Conservation (phyloP, 805 yeast genomes). For the Starmera amethionina region DNA sequence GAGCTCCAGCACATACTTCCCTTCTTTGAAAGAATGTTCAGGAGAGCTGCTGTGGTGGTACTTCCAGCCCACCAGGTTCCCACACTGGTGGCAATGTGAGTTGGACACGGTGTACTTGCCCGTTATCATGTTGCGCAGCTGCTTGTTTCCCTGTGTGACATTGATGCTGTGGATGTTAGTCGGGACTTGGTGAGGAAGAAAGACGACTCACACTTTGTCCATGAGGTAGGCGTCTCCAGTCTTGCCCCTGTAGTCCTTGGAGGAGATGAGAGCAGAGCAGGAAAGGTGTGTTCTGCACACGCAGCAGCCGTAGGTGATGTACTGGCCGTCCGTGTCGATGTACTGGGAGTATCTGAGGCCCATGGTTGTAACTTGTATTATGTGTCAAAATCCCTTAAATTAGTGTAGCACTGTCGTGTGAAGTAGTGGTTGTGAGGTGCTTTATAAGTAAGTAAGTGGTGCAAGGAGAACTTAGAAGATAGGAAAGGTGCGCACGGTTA, state of each 20-base stretch:
- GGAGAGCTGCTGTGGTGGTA: conserved; percentile 36
- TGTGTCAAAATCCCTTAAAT: no score
- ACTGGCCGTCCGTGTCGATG: conserved; percentile 23
- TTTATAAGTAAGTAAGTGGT: no score
- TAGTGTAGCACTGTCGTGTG: neutral
- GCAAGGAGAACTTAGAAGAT: no score
- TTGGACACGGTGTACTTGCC: conserved; percentile 47
- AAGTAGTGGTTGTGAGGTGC: no score
- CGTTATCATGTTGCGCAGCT: conserved; percentile 40
- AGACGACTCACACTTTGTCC: conserved; percentile 28
- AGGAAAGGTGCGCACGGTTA: no score
- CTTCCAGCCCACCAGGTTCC: conserved; percentile 46
- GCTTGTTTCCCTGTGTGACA: conserved; percentile 27
- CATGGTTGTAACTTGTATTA: conserved; percentile 26
- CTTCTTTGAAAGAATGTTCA: conserved; percentile 45
- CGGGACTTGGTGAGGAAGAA: no score
- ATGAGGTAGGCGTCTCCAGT: conserved; percentile 53
- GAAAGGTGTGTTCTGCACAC: conserved; percentile 33
- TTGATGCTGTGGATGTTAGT: conserved; percentile 24
- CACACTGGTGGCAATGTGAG: conserved; percentile 43
- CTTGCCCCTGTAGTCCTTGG: conserved; percentile 43
- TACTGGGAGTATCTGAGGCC: conserved; percentile 37
- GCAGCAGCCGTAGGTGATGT: conserved; percentile 27
- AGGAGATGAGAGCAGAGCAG: conserved; percentile 23
- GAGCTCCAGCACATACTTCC: conserved; percentile 42